Evolutionary conservation across 2,329 filamentous ascomycete species (phyloP).

Genomic region (Amphichorda felina): DNA sequence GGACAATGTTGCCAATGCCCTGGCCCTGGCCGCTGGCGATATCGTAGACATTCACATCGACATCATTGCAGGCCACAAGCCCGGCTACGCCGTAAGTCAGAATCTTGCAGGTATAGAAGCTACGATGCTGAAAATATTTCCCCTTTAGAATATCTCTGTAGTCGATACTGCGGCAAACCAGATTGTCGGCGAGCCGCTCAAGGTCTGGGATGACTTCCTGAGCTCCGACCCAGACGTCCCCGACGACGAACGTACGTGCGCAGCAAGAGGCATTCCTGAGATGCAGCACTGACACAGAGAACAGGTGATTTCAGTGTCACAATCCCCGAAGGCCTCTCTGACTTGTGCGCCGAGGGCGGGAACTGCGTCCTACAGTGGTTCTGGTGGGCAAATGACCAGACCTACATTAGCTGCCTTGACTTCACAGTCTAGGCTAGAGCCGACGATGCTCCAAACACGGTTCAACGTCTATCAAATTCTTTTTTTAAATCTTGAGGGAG

Average conservation of each 20-base stretch:
- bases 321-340: constrained; percentile 33
- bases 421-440: constrained; percentile 27
- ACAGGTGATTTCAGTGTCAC: constrained; percentile 36
- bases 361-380: constrained; percentile 47
- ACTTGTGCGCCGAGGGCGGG: constrained; percentile 35
- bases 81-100: constrained; percentile 22
- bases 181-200: constrained; percentile 39
- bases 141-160: constrained; percentile 40
- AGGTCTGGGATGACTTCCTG: constrained; percentile 22
- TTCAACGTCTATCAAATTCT: too few relatives aligned
- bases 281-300: background rate
- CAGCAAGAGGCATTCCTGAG: background rate
- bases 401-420: constrained; percentile 52
- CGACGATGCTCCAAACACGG: background rate
- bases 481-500: too few relatives aligned
- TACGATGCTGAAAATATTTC: too few relatives aligned
- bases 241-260: constrained; percentile 10
- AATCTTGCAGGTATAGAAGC: too few relatives aligned
- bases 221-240: constrained; percentile 7
- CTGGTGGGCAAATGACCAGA: constrained; percentile 50
- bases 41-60: constrained; percentile 25
- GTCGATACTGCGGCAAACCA: constrained; percentile 39
- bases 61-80: constrained; percentile 29
- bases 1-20: constrained; percentile 29
- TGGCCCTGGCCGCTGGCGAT: constrained; percentile 29